phyloP scores from a whole-genome alignment of 208 protist species.

The Novymonas esmeraldas region DNA sequence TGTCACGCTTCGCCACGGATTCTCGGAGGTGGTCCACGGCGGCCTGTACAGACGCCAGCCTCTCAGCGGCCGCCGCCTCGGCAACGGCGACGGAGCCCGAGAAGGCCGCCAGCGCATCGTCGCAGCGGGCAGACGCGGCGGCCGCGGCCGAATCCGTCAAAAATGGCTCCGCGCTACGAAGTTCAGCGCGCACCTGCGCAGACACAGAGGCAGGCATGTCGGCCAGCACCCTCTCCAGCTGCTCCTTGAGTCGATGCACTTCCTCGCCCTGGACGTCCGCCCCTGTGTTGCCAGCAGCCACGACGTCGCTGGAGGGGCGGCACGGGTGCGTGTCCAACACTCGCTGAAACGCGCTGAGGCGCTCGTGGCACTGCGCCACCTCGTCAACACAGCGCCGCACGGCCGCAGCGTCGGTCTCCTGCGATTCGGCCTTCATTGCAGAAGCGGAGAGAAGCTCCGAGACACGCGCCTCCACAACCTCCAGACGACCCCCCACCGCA shows the following conservation, averaged over 20 bases:
- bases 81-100: not conserved
- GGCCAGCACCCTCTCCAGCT: constrained; percentile 2
- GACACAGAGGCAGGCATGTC: not conserved
- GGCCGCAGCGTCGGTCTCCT: not conserved
- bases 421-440: not conserved
- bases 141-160: constrained; percentile 2
- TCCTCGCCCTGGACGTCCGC: not conserved
- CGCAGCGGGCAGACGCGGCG: constrained; percentile 1
- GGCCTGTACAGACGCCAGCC: not conserved
- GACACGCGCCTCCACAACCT: not conserved
- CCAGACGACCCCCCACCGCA: not conserved
- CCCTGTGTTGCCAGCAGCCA: not conserved
- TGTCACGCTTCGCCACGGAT: not conserved
- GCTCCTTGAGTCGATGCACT: constrained; percentile 4
- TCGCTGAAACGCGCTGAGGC: constrained; percentile 16
- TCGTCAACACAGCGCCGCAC: not conserved
- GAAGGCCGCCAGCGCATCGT: not conserved
- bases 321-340: not conserved
- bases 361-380: constrained; percentile 12
- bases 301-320: not conserved
- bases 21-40: constrained; percentile 1
- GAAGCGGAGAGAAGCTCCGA: constrained; percentile 1
- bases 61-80: not conserved
- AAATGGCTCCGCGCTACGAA: not conserved
- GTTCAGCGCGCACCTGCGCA: constrained; percentile 1